Evolutionary conservation across 75 land plant genomes (phyloP), one percentile per base, ranked within the genome.

Genomic region (Sequoia sempervirens): DNA sequence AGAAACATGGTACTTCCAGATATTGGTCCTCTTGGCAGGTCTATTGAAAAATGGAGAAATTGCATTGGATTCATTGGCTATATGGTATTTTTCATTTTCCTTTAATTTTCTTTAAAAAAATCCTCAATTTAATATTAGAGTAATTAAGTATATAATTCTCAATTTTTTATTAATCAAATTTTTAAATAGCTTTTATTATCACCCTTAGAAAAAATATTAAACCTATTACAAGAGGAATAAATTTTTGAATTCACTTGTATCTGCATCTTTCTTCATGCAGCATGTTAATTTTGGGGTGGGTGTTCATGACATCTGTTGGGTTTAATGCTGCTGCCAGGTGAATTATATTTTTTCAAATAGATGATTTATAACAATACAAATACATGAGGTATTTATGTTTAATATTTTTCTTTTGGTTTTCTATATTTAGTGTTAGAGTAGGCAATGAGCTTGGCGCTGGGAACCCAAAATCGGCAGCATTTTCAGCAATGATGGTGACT

Each of bases 291-390:
- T 13, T 68, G 23, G 92, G 92, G 10, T 84, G 89, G 88, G 80
- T 85, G 4, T 92, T 86, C 87, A 95, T 95, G 97, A 83, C 94
- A 30, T 84, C 97, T 13, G 91, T 92, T 36, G 97, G 96, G 2
- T 88, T 95, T 79, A 92, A 93, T 84, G 97, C 92, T 8, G 92
- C 97, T 74, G 92, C 88, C 50, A 94, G 96, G 95, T 89, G 13
- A 81, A 83, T 86, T 53, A 66, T 2, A 15, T 37, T 61, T 45
- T 66, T 50, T 50, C 2, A 23, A 58, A 41, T 5, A 47, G 0
- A 5, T 64, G 32, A 43, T 32, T 9, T 43, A 45, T 23, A 46
- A 68, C n/a, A 45, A 20, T 50, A 9, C 26, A 13, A 0, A 37
- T 23, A 20, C 12, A 26, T 13, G 12, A 12, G 8, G 12, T 11